Evolutionary conservation across 2,329 filamentous ascomycete genomes (phyloP).

Genomic region (Aspergillus persii): DNA sequence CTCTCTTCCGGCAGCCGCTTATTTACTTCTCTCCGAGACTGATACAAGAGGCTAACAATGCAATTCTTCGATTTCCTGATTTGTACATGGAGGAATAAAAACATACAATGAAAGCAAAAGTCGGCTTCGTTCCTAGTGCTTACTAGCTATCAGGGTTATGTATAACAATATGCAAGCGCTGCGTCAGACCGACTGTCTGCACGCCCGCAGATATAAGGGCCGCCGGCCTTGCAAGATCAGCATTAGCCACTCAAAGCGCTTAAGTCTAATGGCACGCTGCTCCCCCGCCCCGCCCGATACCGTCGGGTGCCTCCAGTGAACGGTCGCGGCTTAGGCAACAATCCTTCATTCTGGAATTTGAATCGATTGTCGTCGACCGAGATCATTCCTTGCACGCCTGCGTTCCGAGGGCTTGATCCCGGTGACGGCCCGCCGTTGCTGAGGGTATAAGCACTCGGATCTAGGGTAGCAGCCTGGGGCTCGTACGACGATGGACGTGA

Average conservation of each 20-base stretch:
- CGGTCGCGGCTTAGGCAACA: slow-evolving; percentile 80
- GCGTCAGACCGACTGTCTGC: not conserved
- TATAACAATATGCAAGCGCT: not conserved
- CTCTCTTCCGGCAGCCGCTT: not conserved
- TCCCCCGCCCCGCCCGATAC: slow-evolving; percentile 88
- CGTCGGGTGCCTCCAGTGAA: slow-evolving; percentile 72
- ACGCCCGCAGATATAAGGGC: not conserved
- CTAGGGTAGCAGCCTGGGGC: slow-evolving; percentile 56
- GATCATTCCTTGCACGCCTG: slow-evolving; percentile 36
- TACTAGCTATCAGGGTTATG: not conserved
- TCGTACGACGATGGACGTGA: slow-evolving; percentile 43
- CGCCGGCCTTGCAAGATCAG: not conserved
- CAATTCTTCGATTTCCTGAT: not conserved
- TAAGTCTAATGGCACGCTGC: slow-evolving; percentile 88
- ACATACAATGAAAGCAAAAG: not conserved
- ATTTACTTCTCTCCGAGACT: not conserved
- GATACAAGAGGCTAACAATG: not conserved
- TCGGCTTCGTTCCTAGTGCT: not conserved
- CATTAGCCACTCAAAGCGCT: slow-evolving; percentile 38
- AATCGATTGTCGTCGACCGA: slow-evolving; percentile 76
- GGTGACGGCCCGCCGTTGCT: slow-evolving; percentile 55
- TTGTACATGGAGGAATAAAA: not conserved
- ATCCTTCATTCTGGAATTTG: slow-evolving; percentile 78
- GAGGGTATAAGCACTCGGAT: slow-evolving; percentile 74
- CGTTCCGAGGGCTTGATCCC: slow-evolving; percentile 24